Evolutionary conservation across 805 yeast genomes (phyloP).

Genomic region (Vanderwaltozyma yarrowii): DNA sequence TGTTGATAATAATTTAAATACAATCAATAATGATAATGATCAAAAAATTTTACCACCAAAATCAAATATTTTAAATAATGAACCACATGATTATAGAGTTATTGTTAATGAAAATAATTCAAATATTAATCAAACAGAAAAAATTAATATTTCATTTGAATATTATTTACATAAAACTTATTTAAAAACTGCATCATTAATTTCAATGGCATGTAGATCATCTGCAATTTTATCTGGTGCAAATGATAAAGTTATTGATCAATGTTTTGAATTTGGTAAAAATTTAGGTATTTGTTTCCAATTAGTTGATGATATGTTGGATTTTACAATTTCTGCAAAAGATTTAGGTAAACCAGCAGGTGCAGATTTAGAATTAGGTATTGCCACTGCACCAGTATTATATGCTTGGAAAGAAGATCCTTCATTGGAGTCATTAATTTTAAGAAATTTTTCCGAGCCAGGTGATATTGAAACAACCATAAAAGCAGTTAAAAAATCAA

Average conservation of each 20-base stretch:
- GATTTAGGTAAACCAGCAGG: constrained; percentile 92
- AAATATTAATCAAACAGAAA: constrained; percentile 44
- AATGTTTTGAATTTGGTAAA: constrained; percentile 84
- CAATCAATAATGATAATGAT: constrained; percentile 21
- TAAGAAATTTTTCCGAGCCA: constrained; percentile 65
- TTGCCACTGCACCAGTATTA: constrained; percentile 94
- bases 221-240: constrained; percentile 91
- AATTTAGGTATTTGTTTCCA: constrained; percentile 94
- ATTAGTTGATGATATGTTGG: constrained; percentile 91
- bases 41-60: constrained; percentile 37
- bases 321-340: constrained; percentile 79
- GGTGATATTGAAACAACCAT: constrained; percentile 86
- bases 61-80: constrained; percentile 6
- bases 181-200: constrained; percentile 85
- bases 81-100: constrained; percentile 28
- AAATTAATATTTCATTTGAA: constrained; percentile 85
- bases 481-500: constrained; percentile 53
- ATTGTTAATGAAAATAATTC: constrained; percentile 3
- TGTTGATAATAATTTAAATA: constrained; percentile 37
- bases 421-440: constrained; percentile 71
- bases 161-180: constrained; percentile 93
- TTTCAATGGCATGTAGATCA: constrained; percentile 88
- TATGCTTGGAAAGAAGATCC: constrained; percentile 91
- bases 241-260: constrained; percentile 61
- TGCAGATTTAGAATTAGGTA: constrained; percentile 85